Conservation (phyloP, 768 basidiomycete species). For the Fibroporia radiculosa region DNA sequence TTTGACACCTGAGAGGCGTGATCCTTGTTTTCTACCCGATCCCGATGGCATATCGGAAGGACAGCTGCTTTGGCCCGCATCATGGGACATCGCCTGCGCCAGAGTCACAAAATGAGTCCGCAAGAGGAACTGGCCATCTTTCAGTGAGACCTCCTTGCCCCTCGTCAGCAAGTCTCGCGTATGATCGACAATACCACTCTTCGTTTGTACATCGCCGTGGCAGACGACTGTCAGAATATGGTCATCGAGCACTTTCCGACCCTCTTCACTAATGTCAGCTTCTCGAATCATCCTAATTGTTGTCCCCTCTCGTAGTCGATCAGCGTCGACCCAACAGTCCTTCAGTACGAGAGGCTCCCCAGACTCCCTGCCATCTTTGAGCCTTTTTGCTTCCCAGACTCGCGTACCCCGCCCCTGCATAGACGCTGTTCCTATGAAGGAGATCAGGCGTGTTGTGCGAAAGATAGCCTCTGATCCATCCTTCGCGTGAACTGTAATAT, state of each 20-base stretch:
- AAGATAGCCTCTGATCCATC: background rate
- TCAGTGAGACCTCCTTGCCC: background rate
- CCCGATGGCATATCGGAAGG: too few species aligned
- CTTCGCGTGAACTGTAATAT: background rate
- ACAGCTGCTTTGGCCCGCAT: too few species aligned
- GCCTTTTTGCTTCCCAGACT: slow-evolving; percentile 1
- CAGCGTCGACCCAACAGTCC: slow-evolving; percentile 8
- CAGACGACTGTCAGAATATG: background rate
- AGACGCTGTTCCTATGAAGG: slow-evolving; percentile 1
- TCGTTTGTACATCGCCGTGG: background rate
- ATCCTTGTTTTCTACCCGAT: too few species aligned
- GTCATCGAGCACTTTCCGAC: background rate
- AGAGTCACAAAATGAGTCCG: too few species aligned
- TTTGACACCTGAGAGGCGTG: too few species aligned
- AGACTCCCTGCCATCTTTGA: background rate
- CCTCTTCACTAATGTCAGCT: background rate
- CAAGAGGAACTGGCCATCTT: background rate
- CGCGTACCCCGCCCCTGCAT: slow-evolving; percentile 5
- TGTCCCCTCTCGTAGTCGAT: background rate
- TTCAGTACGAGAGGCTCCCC: slow-evolving; percentile 4
- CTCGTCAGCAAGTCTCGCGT: background rate
- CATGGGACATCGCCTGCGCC: too few species aligned
- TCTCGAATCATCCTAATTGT: background rate
- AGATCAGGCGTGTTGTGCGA: background rate
- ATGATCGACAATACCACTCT: too few species aligned